Evolutionary conservation across 2,329 filamentous ascomycete genomes (phyloP).

Genomic region (Hypoxylon sp.): DNA sequence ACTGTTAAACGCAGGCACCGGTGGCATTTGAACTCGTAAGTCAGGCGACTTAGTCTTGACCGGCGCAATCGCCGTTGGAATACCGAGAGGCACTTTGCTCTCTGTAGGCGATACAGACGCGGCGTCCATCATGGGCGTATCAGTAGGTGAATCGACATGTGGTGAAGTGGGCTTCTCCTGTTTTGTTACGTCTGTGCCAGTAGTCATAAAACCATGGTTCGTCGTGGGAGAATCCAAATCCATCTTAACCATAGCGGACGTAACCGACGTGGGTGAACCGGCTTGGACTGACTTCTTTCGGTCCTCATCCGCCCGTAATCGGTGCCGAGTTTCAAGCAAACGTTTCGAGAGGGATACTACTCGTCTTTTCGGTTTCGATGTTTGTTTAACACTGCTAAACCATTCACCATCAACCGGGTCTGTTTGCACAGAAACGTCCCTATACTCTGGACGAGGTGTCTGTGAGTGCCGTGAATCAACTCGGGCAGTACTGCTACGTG

Average conservation of each 20-base stretch:
- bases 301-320: constrained; percentile 60
- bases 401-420: constrained; percentile 69
- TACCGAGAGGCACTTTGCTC: constrained; percentile 23
- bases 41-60: constrained; percentile 47
- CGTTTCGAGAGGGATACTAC: constrained; percentile 69
- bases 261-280: constrained; percentile 51
- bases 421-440: constrained; percentile 68
- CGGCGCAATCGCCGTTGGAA: constrained; percentile 12
- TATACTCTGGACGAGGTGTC: constrained; percentile 61
- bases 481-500: constrained; percentile 52
- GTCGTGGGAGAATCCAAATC: constrained; percentile 58
- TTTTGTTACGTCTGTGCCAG: constrained; percentile 39
- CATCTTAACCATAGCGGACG: constrained; percentile 57
- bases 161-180: constrained; percentile 22
- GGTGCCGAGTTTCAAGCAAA: constrained; percentile 65
- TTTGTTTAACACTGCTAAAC: constrained; percentile 61
- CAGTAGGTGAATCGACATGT: constrained; percentile 40
- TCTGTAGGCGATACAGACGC: constrained; percentile 51
- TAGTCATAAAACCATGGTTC: constrained; percentile 48
- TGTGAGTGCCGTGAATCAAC: constrained; percentile 58
- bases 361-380: constrained; percentile 61
- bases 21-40: constrained; percentile 69
- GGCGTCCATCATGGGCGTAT: constrained; percentile 56
- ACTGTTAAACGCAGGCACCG: constrained; percentile 66
- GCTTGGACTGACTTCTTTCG: constrained; percentile 53